Evolutionary conservation across 345 rosid species (phyloP), one percentile per base, ranked within the genome.

Genomic region (Odontarrhena argentea): DNA sequence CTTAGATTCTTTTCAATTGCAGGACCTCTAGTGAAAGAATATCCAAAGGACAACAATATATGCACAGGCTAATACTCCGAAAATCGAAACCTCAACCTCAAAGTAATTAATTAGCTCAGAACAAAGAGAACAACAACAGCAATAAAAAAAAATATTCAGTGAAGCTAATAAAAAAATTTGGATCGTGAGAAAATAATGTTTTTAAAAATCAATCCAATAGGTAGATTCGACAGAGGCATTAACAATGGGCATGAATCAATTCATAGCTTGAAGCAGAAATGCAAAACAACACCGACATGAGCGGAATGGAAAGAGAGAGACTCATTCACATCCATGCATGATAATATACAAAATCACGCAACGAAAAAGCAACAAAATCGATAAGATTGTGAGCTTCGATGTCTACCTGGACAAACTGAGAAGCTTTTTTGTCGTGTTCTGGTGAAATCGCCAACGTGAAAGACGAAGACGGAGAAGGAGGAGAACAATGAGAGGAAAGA

Each of bases 341-440:
- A 32, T 5, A 28, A 28, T 28, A 28, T 24, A 55, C 50, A 52
- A 46, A 70, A 36, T 28, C 52, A 57, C 13, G 56, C 12, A 9
- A 28, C 6, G 12, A 3, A 45, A 14, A 32, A 3, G 15, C 18
- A 32, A 54, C 1, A 10, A 46, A 63, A 60, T 37, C 35, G 65
- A 44, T 26, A 18, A 34, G 26, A 32, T 60, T 46, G 0, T 45
- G 73, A 74, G 64, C 45, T 55, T 1, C 2, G 68, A 63, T 43
- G 66, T 0, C 9, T 77, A 79, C 86, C 80, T 67, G 61, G 40
- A 53, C 6, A 35, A 47, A 9, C 6, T 34, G 8, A 5, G 56
- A 25, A 65, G 40, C 24, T 18, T 18, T 18, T 53, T 49, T 22
- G 56, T 15, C 38, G 4, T 45, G 46, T 50, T 54, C 9, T 52